A percentile compares a stretch with the other conserved stretches of the same genome.
phyloP scores from a whole-genome alignment of 2,329 filamentous ascomycete genomes.

The Cercospora janseana region DNA sequence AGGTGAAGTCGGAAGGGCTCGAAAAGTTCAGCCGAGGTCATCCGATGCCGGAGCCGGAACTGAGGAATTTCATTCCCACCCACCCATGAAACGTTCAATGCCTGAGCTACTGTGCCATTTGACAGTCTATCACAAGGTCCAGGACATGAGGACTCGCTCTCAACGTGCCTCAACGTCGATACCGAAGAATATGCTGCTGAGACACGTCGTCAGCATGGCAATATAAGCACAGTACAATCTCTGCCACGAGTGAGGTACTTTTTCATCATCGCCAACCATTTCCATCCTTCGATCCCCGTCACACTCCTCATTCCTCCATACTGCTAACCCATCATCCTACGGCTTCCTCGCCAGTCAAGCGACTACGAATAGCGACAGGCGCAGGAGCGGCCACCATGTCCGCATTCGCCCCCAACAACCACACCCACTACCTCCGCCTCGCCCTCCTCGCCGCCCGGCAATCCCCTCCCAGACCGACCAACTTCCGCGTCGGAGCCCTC shows the following conservation, averaged over 20 bases:
- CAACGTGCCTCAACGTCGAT: no score
- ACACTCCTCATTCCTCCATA: neutral
- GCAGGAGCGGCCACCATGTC: constrained; percentile 15
- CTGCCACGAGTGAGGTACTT: neutral
- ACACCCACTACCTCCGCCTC: constrained; percentile 59
- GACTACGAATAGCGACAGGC: neutral
- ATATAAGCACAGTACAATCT: neutral
- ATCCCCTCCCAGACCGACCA: constrained; percentile 82
- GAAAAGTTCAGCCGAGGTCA: constrained; percentile 4
- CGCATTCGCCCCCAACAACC: constrained; percentile 14
- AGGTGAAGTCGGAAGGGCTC: constrained; percentile 2
- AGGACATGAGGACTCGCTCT: no score
- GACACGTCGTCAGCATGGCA: neutral
- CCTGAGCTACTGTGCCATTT: neutral
- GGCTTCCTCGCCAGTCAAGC: neutral
- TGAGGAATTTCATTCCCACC: neutral
- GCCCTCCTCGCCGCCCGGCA: constrained; percentile 73
- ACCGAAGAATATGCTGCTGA: no score
- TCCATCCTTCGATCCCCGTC: neutral
- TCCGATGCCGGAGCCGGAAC: constrained; percentile 7
- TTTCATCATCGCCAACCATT: neutral
- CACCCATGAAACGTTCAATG: neutral
- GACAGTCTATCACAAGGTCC: neutral
- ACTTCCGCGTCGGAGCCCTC: constrained; percentile 94
- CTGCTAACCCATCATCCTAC: neutral